These are phyloP conservation scores for Rhinocladiella mackenziei DNA, from an alignment of 2,329 filamentous ascomycete species.

Conservation along the genomic window DNA sequence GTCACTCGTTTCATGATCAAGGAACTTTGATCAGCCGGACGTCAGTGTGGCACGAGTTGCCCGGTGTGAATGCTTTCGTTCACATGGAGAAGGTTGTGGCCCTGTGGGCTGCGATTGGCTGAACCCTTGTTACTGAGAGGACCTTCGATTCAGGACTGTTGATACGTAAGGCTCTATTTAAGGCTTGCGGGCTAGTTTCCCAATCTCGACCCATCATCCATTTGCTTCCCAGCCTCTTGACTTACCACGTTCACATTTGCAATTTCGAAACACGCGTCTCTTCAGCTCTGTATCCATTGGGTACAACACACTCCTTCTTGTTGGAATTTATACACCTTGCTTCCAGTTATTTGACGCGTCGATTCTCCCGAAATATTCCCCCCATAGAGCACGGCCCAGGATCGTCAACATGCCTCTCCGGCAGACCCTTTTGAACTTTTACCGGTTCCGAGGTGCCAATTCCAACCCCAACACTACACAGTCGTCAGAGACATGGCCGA, in stretches of 20 bases:
- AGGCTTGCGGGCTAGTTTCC: conserved; percentile 8
- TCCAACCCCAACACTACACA: neutral
- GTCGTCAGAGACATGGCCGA: conserved; percentile 8
- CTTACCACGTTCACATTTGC: neutral
- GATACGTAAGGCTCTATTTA: too few species aligned
- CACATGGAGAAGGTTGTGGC: conserved; percentile 16
- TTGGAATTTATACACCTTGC: neutral
- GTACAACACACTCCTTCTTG: neutral
- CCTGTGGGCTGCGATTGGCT: conserved; percentile 2
- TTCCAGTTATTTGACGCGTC: conserved; percentile 17
- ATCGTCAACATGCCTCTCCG: conserved; percentile 27
- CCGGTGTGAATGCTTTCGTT: conserved; percentile 6
- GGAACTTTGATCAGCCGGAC: conserved; percentile 9
- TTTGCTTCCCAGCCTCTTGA: conserved; percentile 13
- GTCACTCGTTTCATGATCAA: neutral
- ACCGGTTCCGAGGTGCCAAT: conserved; percentile 8
- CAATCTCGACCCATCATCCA: conserved; percentile 8
- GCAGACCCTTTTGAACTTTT: conserved; percentile 28
- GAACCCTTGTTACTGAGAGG: neutral
- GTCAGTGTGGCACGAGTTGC: conserved; percentile 13
- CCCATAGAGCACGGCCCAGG: conserved; percentile 1
- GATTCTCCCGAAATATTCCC: neutral
- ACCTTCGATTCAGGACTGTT: neutral
- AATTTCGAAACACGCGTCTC: conserved; percentile 9
- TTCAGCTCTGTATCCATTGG: neutral